These are phyloP conservation scores for Stereocaulon alpinum DNA, from an alignment of 495 filamentous ascomycete species.

Conservation along the genomic window DNA sequence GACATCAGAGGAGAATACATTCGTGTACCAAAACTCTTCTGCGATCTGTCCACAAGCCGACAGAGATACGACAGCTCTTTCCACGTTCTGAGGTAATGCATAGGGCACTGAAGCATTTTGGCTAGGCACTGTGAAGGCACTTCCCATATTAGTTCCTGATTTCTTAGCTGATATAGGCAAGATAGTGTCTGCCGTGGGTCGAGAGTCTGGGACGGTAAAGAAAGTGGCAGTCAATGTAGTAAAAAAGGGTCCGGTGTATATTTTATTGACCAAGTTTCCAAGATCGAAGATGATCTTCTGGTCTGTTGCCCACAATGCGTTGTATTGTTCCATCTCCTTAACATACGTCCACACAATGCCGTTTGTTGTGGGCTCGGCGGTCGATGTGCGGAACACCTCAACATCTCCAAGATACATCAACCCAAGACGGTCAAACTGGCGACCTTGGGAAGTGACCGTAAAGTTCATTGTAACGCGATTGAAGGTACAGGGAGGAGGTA, in stretches of 20 bases:
- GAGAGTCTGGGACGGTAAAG: slow-evolving; percentile 43
- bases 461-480: slow-evolving; percentile 75
- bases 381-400: slow-evolving; percentile 63
- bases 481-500: slow-evolving; percentile 60
- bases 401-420: slow-evolving; percentile 71
- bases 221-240: slow-evolving; percentile 72
- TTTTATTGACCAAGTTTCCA: slow-evolving; percentile 62
- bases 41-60: slow-evolving; percentile 65
- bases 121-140: slow-evolving; percentile 59
- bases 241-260: slow-evolving; percentile 72
- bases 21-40: slow-evolving; percentile 89
- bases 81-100: slow-evolving; percentile 50
- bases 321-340: slow-evolving; percentile 74
- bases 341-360: slow-evolving; percentile 70
- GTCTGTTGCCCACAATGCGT: slow-evolving; percentile 51
- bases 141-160: slow-evolving; percentile 43
- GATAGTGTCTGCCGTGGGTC: slow-evolving; percentile 52
- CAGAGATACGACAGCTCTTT: slow-evolving; percentile 64
- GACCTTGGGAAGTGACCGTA: slow-evolving; percentile 62
- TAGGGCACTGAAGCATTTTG: slow-evolving; percentile 47
- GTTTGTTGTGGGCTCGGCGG: slow-evolving; percentile 62
- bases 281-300: slow-evolving; percentile 81
- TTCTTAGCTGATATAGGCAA: slow-evolving; percentile 62
- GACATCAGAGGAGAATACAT: slow-evolving; percentile 56
- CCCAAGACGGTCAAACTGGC: slow-evolving; percentile 72